Percentiles rank a stretch among this genome's conserved stretches.
Evolutionary conservation across 306 rosid species (phyloP).

Genomic region (Quercus dentata): DNA sequence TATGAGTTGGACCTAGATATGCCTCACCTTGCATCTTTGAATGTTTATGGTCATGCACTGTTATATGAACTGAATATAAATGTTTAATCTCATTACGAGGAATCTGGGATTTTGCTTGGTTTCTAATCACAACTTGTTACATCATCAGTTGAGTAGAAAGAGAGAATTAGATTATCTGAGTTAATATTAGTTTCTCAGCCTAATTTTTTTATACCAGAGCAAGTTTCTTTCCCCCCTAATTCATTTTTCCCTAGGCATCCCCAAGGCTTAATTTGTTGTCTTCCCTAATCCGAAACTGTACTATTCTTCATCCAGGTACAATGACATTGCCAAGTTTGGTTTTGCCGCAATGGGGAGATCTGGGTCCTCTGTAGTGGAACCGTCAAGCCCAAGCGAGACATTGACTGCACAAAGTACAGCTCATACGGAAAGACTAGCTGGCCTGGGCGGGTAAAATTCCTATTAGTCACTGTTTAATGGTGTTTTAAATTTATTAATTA

Average conservation of each 20-base stretch:
- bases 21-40: neutral
- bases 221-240: neutral
- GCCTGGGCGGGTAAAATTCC: too few relatives aligned
- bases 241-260: neutral
- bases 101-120: neutral
- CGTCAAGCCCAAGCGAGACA: slow-evolving; percentile 38
- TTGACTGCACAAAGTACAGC: slow-evolving; percentile 18
- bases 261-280: slow-evolving; percentile 1
- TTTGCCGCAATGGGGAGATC: slow-evolving; percentile 80
- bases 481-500: too few relatives aligned
- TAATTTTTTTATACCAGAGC: neutral
- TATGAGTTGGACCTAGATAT: neutral
- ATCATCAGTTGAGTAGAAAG: neutral
- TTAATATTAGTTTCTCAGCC: neutral
- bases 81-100: neutral
- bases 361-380: slow-evolving; percentile 33
- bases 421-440: too few relatives aligned
- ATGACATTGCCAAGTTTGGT: slow-evolving; percentile 87
- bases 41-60: neutral
- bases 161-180: neutral
- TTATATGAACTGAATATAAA: neutral
- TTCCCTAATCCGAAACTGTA: neutral
- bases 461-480: too few relatives aligned
- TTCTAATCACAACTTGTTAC: neutral
- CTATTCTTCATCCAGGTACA: slow-evolving; percentile 59